Evolutionary conservation across 164 flowering plant species (phyloP).

Genomic region (Umbilicus rupestris): DNA sequence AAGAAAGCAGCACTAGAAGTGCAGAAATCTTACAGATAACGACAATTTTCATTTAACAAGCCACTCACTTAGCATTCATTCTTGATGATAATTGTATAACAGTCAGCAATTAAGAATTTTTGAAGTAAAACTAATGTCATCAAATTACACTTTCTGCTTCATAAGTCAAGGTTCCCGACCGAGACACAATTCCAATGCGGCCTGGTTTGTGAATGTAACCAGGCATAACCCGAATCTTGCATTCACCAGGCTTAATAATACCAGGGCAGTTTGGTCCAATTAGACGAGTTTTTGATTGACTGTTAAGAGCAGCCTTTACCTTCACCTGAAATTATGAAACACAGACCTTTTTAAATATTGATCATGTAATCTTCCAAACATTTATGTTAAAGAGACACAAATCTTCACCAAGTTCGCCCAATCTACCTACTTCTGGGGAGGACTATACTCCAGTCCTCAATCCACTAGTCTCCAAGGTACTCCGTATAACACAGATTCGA

Average conservation of each 20-base stretch:
- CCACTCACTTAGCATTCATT: background rate
- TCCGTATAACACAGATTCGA: too few relatives aligned
- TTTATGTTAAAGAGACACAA: too few relatives aligned
- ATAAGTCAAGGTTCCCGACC: constrained; percentile 97
- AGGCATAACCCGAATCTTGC: constrained; percentile 98
- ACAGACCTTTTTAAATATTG: too few relatives aligned
- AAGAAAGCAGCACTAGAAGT: background rate
- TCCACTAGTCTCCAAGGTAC: too few relatives aligned
- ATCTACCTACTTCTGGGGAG: too few relatives aligned
- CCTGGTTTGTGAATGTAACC: constrained; percentile 99
- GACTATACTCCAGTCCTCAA: too few relatives aligned
- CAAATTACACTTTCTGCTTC: constrained; percentile 70
- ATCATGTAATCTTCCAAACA: too few relatives aligned
- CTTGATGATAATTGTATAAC: background rate
- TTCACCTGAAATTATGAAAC: constrained; percentile 69
- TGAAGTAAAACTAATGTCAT: background rate
- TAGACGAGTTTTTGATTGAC: constrained; percentile 76
- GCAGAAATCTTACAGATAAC: background rate
- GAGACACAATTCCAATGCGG: constrained; percentile 89
- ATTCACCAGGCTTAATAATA: constrained; percentile 97
- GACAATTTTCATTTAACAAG: background rate
- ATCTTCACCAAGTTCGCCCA: too few relatives aligned
- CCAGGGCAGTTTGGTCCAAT: constrained; percentile 99
- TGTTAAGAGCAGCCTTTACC: constrained; percentile 87
- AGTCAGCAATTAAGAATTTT: background rate